Conservation (phyloP, 2,329 filamentous ascomycete species). For the Alternaria sp. region DNA sequence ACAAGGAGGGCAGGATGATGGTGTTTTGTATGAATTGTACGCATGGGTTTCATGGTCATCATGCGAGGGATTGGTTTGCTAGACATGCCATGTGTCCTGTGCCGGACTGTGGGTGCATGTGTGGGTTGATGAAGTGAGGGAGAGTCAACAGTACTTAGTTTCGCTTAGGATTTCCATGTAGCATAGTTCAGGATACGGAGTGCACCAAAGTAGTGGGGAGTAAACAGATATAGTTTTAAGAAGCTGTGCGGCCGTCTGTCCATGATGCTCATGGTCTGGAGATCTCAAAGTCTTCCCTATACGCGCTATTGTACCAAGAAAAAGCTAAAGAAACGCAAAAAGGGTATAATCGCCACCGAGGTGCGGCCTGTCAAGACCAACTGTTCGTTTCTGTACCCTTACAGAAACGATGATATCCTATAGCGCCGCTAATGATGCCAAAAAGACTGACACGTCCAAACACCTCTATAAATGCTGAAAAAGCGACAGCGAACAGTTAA, state of each 20-base stretch:
- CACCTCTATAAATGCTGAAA: constrained; percentile 22
- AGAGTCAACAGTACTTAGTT: no score
- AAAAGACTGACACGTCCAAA: constrained; percentile 6
- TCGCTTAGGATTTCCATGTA: neutral
- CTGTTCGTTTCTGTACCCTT: constrained; percentile 3
- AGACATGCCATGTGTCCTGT: constrained; percentile 62
- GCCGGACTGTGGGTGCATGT: constrained; percentile 62
- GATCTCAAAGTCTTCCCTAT: neutral
- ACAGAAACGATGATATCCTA: constrained; percentile 8
- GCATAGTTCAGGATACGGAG: neutral
- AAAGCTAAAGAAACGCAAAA: constrained; percentile 9
- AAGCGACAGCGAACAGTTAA: neutral
- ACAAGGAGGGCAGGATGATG: constrained; percentile 62
- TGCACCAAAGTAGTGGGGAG: neutral
- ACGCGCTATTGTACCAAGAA: neutral
- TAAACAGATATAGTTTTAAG: neutral
- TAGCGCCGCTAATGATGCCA: constrained; percentile 19
- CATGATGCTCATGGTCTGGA: neutral
- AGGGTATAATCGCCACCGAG: constrained; percentile 30
- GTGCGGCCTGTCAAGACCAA: constrained; percentile 7
- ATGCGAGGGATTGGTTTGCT: constrained; percentile 68
- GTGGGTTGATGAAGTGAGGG: constrained; percentile 52
- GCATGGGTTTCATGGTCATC: constrained; percentile 69
- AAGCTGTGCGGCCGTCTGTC: neutral
- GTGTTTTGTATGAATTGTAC: constrained; percentile 68